These are phyloP conservation scores for Phytomonas sp. DNA, from an alignment of 208 protist species.

Conservation along the genomic window DNA sequence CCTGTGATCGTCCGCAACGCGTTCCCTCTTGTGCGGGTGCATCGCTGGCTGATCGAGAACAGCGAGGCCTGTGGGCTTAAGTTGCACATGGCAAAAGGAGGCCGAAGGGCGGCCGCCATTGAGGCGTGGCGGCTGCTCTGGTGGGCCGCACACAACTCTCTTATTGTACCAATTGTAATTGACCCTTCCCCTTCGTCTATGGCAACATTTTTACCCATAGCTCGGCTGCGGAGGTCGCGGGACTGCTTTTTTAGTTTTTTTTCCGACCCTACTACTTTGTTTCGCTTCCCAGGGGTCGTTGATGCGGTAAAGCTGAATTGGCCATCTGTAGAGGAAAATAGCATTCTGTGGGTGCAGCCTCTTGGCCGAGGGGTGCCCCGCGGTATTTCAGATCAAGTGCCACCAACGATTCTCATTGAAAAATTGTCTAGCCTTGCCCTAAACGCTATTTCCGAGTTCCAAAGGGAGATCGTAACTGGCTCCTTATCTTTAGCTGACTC, in stretches of 20 bases:
- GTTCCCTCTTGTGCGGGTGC: not conserved
- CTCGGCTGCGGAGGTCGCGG: not conserved
- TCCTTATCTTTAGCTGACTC: not conserved
- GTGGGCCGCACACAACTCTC: conserved; percentile 22
- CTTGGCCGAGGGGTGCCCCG: not conserved
- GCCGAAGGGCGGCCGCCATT: not conserved
- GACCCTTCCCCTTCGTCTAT: not conserved
- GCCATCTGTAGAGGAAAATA: not conserved
- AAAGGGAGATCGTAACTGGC: not conserved
- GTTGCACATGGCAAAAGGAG: not conserved
- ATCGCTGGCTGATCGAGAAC: not conserved
- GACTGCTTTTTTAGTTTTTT: not conserved
- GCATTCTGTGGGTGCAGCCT: not conserved
- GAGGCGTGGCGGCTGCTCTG: conserved; percentile 22
- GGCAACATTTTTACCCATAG: not conserved
- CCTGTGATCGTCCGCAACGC: not conserved
- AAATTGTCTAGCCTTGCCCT: not conserved
- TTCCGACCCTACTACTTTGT: not conserved
- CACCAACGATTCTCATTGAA: not conserved
- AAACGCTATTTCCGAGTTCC: not conserved
- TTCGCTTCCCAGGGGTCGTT: not conserved
- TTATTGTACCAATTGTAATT: conserved; percentile 14
- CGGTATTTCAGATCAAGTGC: not conserved
- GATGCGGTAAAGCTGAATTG: not conserved
- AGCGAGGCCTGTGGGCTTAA: not conserved